phyloP scores from a whole-genome alignment of 106 monocot genomes.

The Phalaenopsis equestris region DNA sequence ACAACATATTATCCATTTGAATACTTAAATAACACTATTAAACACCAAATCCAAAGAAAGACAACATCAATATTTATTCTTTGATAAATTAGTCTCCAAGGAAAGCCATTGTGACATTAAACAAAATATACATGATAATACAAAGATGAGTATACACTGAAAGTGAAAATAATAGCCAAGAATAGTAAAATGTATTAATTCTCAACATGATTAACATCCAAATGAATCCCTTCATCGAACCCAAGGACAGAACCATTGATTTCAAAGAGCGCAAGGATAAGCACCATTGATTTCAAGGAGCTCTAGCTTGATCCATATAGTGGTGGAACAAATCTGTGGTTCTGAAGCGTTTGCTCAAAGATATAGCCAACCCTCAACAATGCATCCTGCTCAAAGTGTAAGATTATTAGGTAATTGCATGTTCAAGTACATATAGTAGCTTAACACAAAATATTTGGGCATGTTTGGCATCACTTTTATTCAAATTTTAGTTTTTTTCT shows the following conservation, averaged over 20 bases:
- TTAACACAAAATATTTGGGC: no score
- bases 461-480: no score
- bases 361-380: constrained; percentile 75
- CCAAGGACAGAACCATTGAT: neutral
- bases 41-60: neutral
- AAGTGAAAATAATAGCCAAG: neutral
- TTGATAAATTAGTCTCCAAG: neutral
- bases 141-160: neutral
- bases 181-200: neutral
- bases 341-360: constrained; percentile 77
- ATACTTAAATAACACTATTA: neutral
- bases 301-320: neutral
- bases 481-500: no score
- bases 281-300: neutral
- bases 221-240: neutral
- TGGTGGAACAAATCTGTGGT: constrained; percentile 52
- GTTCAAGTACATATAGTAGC: neutral
- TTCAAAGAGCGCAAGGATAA: no score
- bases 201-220: neutral
- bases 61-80: neutral
- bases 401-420: neutral
- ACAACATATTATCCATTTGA: no score
- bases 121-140: neutral
- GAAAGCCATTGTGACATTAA: neutral
- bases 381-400: constrained; percentile 38